A percentile compares a stretch with the other conserved stretches of the same genome.
phyloP scores from a whole-genome alignment of 148 eudicot genomes.

The Persicaria tinctoria region DNA sequence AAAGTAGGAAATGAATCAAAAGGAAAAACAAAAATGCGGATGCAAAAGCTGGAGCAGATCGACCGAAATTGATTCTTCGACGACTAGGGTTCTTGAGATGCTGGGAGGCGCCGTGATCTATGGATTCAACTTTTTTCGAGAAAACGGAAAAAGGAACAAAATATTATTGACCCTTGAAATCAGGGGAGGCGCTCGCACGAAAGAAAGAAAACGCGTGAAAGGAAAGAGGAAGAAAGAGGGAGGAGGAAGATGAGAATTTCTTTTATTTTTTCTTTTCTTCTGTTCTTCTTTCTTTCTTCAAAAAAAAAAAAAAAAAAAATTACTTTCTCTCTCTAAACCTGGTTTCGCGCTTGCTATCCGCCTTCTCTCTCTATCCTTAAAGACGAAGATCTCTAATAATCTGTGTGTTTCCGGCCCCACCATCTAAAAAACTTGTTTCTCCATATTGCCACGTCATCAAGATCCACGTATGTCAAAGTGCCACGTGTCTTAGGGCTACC shows the following conservation, averaged over 20 bases:
- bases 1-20: not conserved
- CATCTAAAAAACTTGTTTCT: not conserved
- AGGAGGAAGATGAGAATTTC: slow-evolving; percentile 6
- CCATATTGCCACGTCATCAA: slow-evolving; percentile 39
- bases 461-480: slow-evolving; percentile 36
- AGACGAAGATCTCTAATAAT: not conserved
- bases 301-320: too few species aligned
- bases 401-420: not conserved
- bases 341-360: slow-evolving; percentile 16
- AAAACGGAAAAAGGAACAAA: not conserved
- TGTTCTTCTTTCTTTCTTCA: slow-evolving; percentile 5
- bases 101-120: slow-evolving; percentile 11
- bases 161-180: slow-evolving; percentile 8
- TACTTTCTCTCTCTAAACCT: not conserved
- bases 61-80: not conserved
- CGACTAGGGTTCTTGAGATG: slow-evolving; percentile 12
- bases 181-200: slow-evolving; percentile 17
- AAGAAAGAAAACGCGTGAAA: slow-evolving; percentile 10
- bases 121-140: slow-evolving; percentile 9
- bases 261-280: not conserved
- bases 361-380: not conserved
- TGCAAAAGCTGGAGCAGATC: not conserved
- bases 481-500: slow-evolving; percentile 19
- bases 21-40: slow-evolving; percentile 7
- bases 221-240: slow-evolving; percentile 10